Evolutionary conservation across 768 basidiomycete genomes (phyloP).

Genomic region (Suillus bovinus): DNA sequence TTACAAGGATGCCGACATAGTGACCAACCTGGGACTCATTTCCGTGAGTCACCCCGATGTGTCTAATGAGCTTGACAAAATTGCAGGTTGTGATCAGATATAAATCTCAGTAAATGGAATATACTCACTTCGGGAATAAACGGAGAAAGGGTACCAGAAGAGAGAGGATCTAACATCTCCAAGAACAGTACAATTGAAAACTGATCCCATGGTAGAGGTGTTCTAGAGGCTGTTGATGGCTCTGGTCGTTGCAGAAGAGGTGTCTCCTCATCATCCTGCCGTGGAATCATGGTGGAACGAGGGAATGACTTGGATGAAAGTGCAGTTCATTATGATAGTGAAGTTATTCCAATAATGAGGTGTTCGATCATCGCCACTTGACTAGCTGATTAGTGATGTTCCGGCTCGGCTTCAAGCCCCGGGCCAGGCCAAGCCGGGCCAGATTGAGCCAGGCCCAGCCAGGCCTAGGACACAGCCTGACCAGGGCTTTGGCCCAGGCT

Average conservation of each 20-base stretch:
- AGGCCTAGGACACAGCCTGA: too few species aligned
- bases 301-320: too few species aligned
- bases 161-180: conserved; percentile 73
- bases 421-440: too few species aligned
- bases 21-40: conserved; percentile 47
- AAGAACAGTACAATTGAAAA: conserved; percentile 66
- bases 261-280: conserved; percentile 54
- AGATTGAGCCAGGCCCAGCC: too few species aligned
- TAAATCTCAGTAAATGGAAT: not conserved
- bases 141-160: conserved; percentile 71
- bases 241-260: conserved; percentile 43
- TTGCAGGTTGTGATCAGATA: not conserved
- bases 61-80: conserved; percentile 23
- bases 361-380: too few species aligned
- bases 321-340: too few species aligned
- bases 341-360: too few species aligned
- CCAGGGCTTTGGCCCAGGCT: too few species aligned
- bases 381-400: too few species aligned
- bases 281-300: not conserved
- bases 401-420: too few species aligned
- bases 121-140: conserved; percentile 59
- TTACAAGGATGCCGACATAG: conserved; percentile 49
- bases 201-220: conserved; percentile 70
- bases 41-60: conserved; percentile 40
- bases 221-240: conserved; percentile 28